Evolutionary conservation across 1,284 basidiomycete species (phyloP).

Genomic region (Neolentinus lepideus): DNA sequence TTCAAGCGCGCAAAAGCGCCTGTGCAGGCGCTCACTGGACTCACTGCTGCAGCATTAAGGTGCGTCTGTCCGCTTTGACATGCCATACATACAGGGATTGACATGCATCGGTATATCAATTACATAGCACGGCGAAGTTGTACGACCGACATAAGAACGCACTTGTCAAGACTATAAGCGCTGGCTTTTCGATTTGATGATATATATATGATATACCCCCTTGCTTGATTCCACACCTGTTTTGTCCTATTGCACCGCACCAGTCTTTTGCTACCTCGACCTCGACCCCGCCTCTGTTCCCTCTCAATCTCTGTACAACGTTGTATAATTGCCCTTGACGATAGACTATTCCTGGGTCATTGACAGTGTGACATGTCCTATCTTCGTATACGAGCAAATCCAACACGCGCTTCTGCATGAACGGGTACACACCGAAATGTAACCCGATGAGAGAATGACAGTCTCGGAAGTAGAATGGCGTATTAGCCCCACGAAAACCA

Average conservation of each 20-base stretch:
- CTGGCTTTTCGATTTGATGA: constrained; percentile 6
- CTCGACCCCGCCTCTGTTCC: neutral
- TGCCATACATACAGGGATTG: constrained; percentile 6
- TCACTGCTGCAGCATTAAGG: constrained; percentile 67
- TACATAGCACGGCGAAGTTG: constrained; percentile 53
- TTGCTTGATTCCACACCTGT: neutral
- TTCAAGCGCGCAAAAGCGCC: constrained; percentile 51
- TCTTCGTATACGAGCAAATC: neutral
- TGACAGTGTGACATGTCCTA: no score
- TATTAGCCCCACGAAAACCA: neutral
- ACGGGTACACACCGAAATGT: neutral
- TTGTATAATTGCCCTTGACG: neutral
- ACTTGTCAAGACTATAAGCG: constrained; percentile 41
- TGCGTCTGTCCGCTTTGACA: constrained; percentile 22
- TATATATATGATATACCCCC: neutral
- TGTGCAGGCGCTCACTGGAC: constrained; percentile 60
- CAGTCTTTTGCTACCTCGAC: no score
- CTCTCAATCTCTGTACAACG: neutral
- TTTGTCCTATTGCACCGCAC: neutral
- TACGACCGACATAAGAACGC: constrained; percentile 59
- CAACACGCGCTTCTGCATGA: no score
- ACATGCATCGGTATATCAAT: constrained; percentile 1
- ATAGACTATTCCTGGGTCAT: neutral
- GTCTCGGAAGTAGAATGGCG: neutral
- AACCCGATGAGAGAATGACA: neutral